Base-by-base conservation (phyloP, 768 basidiomycete species). In the Calocybe gangraenosa region DNA sequence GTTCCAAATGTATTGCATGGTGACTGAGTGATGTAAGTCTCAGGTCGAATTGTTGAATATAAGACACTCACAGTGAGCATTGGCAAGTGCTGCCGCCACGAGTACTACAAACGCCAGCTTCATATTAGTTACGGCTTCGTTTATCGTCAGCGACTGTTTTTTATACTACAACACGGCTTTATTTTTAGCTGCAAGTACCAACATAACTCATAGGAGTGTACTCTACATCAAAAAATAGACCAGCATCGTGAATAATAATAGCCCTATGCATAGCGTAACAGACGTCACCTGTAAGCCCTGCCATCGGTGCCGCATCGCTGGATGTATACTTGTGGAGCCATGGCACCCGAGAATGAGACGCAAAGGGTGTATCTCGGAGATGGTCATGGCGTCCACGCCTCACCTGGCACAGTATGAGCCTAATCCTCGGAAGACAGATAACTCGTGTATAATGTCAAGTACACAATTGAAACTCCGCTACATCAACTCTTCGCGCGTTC, bases 1-100 rank as follows among this genome's bases (percentile, higher is more conserved):
- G 47, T 64, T 54, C 74, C 74, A 77, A 44, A 76, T 62, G 52
- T 74, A 77, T 50, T 77, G 75, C 69, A 76, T 61, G 11, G 75
- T 76, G 56, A 75, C 71, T 73, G 3, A 42, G 7, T 15, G 17
- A 46, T 47, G n/a, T 48, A 34, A 38, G 19, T 20, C 20, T n/a
- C 28, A 23, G 10, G 22, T 17, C 23, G 14, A n/a, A 14, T 4
- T 25, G n/a, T 2, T 18, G 6, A 17, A 6, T 7, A 46, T 34
- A 34, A 21, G 11, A 48, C 54, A 19, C 25, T 28, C 40, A 56
- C 65, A 67, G 49, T 67, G 66, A 15, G 65, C 66, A 52, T 66
- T 58, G 54, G 62, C 65, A 22, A 63, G 42, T 35, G 62, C 61
- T 30, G 54, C 59, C 23, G 57, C 48, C 22, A 56, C 55, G 40